phyloP scores from a whole-genome alignment of 495 filamentous ascomycete species.

The Penicillium argentinense region DNA sequence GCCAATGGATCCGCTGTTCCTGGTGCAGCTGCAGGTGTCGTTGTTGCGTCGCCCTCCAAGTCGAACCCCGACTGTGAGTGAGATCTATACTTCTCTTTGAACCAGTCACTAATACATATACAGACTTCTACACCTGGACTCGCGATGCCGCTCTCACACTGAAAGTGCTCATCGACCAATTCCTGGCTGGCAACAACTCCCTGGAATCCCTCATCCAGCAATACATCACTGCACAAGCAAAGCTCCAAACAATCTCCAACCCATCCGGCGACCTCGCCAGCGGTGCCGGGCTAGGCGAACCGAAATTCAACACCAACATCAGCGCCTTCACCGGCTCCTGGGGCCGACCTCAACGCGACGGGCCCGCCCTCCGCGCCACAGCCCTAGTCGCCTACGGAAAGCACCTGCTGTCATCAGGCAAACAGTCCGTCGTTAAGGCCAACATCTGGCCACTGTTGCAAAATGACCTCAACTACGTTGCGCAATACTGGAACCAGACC shows the following conservation, averaged over 20 bases:
- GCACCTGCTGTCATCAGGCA: slow-evolving; percentile 37
- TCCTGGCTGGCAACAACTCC: slow-evolving; percentile 41
- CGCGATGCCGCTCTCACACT: slow-evolving; percentile 58
- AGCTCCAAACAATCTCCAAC: slow-evolving; percentile 46
- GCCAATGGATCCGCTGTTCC: slow-evolving; percentile 43
- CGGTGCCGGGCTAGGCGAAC: slow-evolving; percentile 58
- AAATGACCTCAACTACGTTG: slow-evolving; percentile 62
- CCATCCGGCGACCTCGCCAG: slow-evolving; percentile 47
- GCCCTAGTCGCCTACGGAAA: slow-evolving; percentile 41
- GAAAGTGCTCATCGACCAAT: slow-evolving; percentile 53
- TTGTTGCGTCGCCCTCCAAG: slow-evolving; percentile 58
- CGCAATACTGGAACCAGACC: slow-evolving; percentile 65
- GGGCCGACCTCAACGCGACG: slow-evolving; percentile 65
- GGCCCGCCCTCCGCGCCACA: slow-evolving; percentile 48
- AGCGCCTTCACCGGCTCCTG: slow-evolving; percentile 54
- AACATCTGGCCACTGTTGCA: slow-evolving; percentile 55
- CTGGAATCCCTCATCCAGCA: slow-evolving; percentile 52
- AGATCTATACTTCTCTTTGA: background rate
- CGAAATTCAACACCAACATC: slow-evolving; percentile 59
- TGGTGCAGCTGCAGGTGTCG: slow-evolving; percentile 49
- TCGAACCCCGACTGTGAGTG: slow-evolving; percentile 53
- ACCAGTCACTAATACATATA: background rate
- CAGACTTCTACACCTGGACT: slow-evolving; percentile 64
- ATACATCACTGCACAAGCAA: slow-evolving; percentile 56
- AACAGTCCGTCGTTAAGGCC: slow-evolving; percentile 32